Evolutionary conservation across 1,284 basidiomycete species (phyloP), one percentile per base, ranked within the genome.

Genomic region (Xerocomus amazonicus): DNA sequence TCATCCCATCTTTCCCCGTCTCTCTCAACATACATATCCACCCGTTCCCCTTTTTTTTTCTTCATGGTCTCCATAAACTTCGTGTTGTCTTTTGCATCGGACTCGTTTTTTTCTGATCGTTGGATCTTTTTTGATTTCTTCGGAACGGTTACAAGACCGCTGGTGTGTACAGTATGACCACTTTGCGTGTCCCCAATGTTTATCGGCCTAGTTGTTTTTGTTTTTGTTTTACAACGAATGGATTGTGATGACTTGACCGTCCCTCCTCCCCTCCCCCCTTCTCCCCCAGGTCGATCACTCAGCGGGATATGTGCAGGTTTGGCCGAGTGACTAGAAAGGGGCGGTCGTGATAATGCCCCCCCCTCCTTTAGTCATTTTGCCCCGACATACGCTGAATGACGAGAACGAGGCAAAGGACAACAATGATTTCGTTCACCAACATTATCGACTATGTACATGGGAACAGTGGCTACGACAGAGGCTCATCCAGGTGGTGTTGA

Each of bases 401-500:
- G 12, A 34, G 33, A 14, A 13, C 33, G 19, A 23, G 19, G 19
- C 19, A 23, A 23, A 4, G 19, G 19, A 23, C 19, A 23, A 23
- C 19, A 23, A 23, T 23, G 19, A 23, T 4, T 53, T 52, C 35
- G n/a, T n/a, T n/a, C n/a, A n/a, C n/a, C n/a, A 33, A 43, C 35
- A 31, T 19, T 14, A 31, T 16, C 14, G 16, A 40, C 5, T 16
- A 23, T 23, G 19, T 23, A 23, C 19, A 23, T 23, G 19, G 29
- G 19, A 19, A 43, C 26, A 34, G 45, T 12, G 37, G 8, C 66
- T 53, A 63, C 26, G 36, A 47, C 14, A 64, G 40, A 27, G 42
- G 2, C 43, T 19, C 51, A 56, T 87, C 79, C 49, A 87, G 68
- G 48, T 78, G 71, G 44, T 74, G 73, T 39, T 67, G 72, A 16